phyloP scores from a whole-genome alignment of 352 stramenopile species.

The Phytopythium mirpurense region DNA sequence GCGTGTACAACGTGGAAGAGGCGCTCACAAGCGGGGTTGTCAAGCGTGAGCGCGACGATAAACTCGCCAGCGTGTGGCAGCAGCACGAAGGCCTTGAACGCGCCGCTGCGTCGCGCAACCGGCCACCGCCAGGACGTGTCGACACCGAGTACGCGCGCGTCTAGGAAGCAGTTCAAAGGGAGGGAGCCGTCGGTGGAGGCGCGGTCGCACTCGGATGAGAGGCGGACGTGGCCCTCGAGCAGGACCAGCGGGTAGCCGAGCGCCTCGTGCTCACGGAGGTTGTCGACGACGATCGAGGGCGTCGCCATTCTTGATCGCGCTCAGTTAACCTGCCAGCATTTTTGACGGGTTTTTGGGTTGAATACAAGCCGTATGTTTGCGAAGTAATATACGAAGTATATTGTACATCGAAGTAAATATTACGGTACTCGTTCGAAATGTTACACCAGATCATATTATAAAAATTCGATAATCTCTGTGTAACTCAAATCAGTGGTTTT shows the following conservation, averaged over 20 bases:
- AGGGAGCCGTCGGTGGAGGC: not conserved
- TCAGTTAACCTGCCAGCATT: no score
- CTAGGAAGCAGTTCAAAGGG: constrained; percentile 26
- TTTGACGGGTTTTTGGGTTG: no score
- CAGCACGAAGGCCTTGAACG: constrained; percentile 61
- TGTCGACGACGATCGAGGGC: constrained; percentile 60
- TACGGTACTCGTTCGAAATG: no score
- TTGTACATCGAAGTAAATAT: no score
- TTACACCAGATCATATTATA: no score
- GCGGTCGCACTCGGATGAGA: not conserved
- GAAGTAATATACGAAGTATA: no score
- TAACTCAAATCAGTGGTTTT: no score
- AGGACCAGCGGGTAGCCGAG: constrained; percentile 52
- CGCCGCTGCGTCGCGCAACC: constrained; percentile 25
- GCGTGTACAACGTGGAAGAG: constrained; percentile 35
- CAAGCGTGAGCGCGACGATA: constrained; percentile 20
- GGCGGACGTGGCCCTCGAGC: constrained; percentile 32
- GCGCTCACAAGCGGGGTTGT: constrained; percentile 4
- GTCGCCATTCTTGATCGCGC: not conserved
- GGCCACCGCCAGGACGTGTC: constrained; percentile 33
- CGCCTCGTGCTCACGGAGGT: constrained; percentile 76
- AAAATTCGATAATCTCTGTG: no score
- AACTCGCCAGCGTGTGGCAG: constrained; percentile 42
- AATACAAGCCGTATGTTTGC: no score
- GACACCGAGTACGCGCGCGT: constrained; percentile 27